These are phyloP conservation scores for Auricularia sp. DNA, from an alignment of 768 basidiomycete genomes.

Conservation along the genomic window DNA sequence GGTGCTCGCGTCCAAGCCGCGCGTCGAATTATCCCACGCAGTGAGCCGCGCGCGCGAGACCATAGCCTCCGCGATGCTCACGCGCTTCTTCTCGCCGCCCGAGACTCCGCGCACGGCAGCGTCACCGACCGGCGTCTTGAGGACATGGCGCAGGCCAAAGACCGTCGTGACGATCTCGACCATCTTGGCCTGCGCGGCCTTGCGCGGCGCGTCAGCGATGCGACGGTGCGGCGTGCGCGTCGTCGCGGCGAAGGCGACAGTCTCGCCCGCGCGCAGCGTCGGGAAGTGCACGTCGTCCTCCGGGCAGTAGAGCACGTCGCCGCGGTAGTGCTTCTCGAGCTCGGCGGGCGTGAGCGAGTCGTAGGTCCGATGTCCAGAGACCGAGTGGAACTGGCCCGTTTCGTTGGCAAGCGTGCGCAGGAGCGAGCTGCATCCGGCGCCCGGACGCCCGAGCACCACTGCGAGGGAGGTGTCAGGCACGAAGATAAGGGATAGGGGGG, in stretches of 20 bases:
- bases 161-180: slow-evolving; percentile 31
- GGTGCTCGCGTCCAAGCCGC: slow-evolving; percentile 77
- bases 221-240: slow-evolving; percentile 57
- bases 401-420: slow-evolving; percentile 76
- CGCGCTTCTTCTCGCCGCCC: slow-evolving; percentile 73
- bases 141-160: slow-evolving; percentile 41
- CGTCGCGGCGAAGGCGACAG: slow-evolving; percentile 42
- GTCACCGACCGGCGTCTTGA: slow-evolving; percentile 29
- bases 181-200: slow-evolving; percentile 36
- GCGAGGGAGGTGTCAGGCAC: neutral
- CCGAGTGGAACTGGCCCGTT: slow-evolving; percentile 51
- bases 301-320: slow-evolving; percentile 72
- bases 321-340: slow-evolving; percentile 55
- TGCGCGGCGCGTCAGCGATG: slow-evolving; percentile 36
- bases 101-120: slow-evolving; percentile 35
- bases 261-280: neutral
- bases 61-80: slow-evolving; percentile 57
- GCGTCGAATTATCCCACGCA: slow-evolving; percentile 51
- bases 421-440: slow-evolving; percentile 76
- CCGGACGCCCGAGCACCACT: slow-evolving; percentile 82
- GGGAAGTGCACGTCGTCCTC: slow-evolving; percentile 71
- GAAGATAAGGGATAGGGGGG: slow-evolving; percentile 2
- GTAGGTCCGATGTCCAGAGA: slow-evolving; percentile 65
- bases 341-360: slow-evolving; percentile 62
- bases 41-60: slow-evolving; percentile 18